Evolutionary conservation across 2,329 filamentous ascomycete genomes (phyloP).

Genomic region (Fusarium keratoplasticum): DNA sequence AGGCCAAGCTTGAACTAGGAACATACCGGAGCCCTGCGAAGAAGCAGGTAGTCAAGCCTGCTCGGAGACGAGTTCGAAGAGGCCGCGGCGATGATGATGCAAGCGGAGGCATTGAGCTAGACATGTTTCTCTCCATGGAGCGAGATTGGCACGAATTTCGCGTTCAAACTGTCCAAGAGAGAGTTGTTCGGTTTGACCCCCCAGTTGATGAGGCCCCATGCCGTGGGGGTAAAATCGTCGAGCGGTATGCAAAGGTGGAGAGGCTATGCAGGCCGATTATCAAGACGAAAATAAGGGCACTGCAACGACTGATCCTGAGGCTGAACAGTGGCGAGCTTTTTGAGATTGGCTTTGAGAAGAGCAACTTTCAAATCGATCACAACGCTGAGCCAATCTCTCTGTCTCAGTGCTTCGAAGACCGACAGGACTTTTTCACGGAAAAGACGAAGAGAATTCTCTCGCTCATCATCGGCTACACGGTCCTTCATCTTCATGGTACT

Average conservation of each 20-base stretch:
- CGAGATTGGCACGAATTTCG: conserved; percentile 10
- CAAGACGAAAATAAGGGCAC: not conserved
- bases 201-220: not conserved
- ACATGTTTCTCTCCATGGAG: conserved; percentile 16
- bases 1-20: not conserved
- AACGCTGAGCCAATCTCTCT: not conserved
- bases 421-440: not conserved
- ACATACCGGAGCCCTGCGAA: conserved; percentile 5
- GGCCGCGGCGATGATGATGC: not conserved
- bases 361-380: not conserved
- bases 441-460: not conserved
- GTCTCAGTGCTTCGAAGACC: not conserved
- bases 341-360: conserved; percentile 1
- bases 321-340: conserved; percentile 3
- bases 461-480: not conserved
- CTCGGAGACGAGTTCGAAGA: not conserved
- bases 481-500: not conserved
- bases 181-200: not conserved
- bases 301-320: not conserved
- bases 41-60: not conserved
- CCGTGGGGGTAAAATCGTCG: not conserved
- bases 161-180: not conserved
- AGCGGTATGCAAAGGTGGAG: not conserved
- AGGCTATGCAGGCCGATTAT: conserved; percentile 6
- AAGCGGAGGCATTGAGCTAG: not conserved